phyloP scores from a whole-genome alignment of 129 eudicot genomes.

The Tagetes erecta region DNA sequence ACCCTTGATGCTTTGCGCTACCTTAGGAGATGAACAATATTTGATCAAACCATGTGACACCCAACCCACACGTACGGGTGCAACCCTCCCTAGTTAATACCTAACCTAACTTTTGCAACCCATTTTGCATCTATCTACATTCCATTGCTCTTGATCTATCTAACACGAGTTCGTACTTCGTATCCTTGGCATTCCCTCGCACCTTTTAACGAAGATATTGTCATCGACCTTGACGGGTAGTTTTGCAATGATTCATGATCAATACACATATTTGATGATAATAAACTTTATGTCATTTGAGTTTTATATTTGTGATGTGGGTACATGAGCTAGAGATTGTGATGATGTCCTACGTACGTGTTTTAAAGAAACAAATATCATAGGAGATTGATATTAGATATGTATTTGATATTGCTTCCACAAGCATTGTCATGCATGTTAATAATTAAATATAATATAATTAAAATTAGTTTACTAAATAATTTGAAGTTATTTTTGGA shows the following conservation, averaged over 20 bases:
- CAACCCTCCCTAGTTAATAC: conserved; percentile 37
- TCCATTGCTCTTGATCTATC: conserved; percentile 1
- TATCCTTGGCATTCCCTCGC: not conserved
- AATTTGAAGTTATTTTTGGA: too few species aligned
- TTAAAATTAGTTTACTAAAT: too few species aligned
- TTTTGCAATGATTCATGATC: not conserved
- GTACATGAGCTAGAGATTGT: too few species aligned
- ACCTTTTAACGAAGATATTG: not conserved
- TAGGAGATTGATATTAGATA: too few species aligned
- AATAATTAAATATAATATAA: too few species aligned
- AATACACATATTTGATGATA: too few species aligned
- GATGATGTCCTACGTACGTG: too few species aligned
- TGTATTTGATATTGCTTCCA: too few species aligned
- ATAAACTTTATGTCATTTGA: not conserved
- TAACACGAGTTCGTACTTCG: not conserved
- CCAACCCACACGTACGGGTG: conserved; percentile 24
- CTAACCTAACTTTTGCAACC: conserved; percentile 18
- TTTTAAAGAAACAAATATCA: too few species aligned
- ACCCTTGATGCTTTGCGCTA: conserved; percentile 43
- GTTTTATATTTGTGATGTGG: too few species aligned
- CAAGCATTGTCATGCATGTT: too few species aligned
- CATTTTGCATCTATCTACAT: not conserved
- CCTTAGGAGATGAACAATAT: conserved; percentile 30
- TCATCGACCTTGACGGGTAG: not conserved
- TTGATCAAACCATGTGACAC: conserved; percentile 37